These are phyloP conservation scores for Lactarius pseudohatsudake DNA, from an alignment of 768 basidiomycete species.

Conservation along the genomic window DNA sequence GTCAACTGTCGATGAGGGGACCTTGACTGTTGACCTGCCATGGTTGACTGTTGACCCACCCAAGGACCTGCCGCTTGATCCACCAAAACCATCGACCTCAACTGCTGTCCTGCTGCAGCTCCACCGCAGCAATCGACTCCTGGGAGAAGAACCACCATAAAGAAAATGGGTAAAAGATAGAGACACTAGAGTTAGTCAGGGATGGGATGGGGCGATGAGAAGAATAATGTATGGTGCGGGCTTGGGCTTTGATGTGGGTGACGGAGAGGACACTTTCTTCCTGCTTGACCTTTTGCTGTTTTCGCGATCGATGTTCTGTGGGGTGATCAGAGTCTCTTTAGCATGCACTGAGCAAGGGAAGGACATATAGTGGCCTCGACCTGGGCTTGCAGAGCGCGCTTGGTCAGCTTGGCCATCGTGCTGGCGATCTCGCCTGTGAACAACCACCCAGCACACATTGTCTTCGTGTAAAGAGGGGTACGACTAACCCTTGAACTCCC, in stretches of 20 bases:
- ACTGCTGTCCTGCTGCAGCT: no score
- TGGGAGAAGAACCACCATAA: no score
- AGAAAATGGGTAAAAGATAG: no score
- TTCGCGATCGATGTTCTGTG: slow-evolving; percentile 78
- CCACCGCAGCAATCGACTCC: no score
- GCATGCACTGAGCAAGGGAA: neutral
- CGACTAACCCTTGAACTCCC: slow-evolving; percentile 69
- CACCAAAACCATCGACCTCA: no score
- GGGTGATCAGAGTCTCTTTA: neutral
- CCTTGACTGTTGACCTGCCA: no score
- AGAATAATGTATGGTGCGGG: slow-evolving; percentile 44
- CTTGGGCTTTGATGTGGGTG: slow-evolving; percentile 70
- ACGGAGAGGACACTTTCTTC: slow-evolving; percentile 79
- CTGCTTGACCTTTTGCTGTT: slow-evolving; percentile 87
- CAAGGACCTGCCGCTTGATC: no score
- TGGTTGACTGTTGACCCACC: no score
- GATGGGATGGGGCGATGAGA: no score
- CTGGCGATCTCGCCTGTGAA: slow-evolving; percentile 64
- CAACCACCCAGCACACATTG: neutral
- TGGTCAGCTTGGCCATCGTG: slow-evolving; percentile 85
- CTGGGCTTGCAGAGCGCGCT: slow-evolving; percentile 80
- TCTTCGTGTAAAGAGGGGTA: neutral
- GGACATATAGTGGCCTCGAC: slow-evolving; percentile 75
- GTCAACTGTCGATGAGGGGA: no score
- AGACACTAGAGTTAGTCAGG: no score